Base-by-base conservation (phyloP, 1,284 basidiomycete genomes). In the Fomitiporia mediterranea region DNA sequence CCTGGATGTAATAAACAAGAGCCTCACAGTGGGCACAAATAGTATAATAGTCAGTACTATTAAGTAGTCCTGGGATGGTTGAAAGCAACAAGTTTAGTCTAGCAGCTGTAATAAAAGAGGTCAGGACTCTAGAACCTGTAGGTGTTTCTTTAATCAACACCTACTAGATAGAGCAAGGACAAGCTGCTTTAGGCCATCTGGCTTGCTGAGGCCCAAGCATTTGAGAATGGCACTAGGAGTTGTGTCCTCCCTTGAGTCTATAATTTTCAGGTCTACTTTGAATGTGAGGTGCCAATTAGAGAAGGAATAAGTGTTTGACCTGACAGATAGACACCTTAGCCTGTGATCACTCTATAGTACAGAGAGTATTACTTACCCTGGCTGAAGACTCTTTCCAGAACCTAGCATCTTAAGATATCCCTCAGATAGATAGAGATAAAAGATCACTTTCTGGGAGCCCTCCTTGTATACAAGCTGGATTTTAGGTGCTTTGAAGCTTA, bases 261-360 rank as follows among this genome's bases (percentile, higher is more conserved):
- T 61, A 57, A 67, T 62, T 58, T 67, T 65, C 28, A 71, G 25
- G 9, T 66, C 62, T n/a, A 71, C 67, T 49, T 70, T 68, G 57
- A 69, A 71, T 4, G 69, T 68, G n/a, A 70, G 58, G 25, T 62
- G 61, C 67, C 68, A 69, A 8, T 64, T 57, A 11, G 62, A 59
- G 59, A 70, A 67, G 7, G 54, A 19, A 46, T 56, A 42, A 6
- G 35, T 39, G 15, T 60, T 40, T 21, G 32, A 28, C 6, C 27
- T 46, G 40, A 7, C 2, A 11, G n/a, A n/a, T n/a, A n/a, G n/a
- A n/a, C n/a, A n/a, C n/a, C n/a, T n/a, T n/a, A n/a, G n/a, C n/a
- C n/a, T n/a, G n/a, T n/a, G n/a, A n/a, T n/a, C n/a, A n/a, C n/a
- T n/a, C n/a, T n/a, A n/a, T n/a, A n/a, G n/a, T n/a, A n/a, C n/a